Conservation (phyloP, 2,329 filamentous ascomycete genomes). For the Knufia fluminis region DNA sequence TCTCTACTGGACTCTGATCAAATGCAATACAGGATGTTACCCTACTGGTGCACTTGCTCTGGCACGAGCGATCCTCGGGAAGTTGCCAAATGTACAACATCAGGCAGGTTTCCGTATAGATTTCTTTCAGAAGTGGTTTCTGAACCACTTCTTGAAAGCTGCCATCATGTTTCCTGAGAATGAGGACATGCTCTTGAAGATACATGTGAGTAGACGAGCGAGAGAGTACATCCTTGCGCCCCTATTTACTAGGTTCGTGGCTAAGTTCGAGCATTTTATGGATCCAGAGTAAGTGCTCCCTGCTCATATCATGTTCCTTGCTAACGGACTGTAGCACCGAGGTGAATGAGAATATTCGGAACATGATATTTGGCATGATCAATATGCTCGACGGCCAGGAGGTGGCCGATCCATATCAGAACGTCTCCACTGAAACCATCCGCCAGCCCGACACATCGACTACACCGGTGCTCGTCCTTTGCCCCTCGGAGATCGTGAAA, state of each 20-base stretch:
- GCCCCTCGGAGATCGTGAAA: conserved; percentile 19
- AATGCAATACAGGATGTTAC: conserved; percentile 73
- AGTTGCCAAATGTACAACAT: conserved; percentile 59
- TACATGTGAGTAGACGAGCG: conserved; percentile 85
- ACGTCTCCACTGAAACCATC: not conserved
- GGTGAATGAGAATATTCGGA: conserved; percentile 2
- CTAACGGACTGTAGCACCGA: not conserved
- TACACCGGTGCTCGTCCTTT: conserved; percentile 11
- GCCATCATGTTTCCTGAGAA: conserved; percentile 80
- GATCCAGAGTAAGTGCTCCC: conserved; percentile 43
- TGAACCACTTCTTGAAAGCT: conserved; percentile 74
- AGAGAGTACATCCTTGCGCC: conserved; percentile 65
- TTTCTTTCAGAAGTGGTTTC: conserved; percentile 85
- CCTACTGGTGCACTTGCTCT: conserved; percentile 78
- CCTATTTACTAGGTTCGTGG: conserved; percentile 59
- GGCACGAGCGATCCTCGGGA: conserved; percentile 70
- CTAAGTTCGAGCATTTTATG: conserved; percentile 29
- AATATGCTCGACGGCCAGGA: conserved; percentile 13
- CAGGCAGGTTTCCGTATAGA: conserved; percentile 70
- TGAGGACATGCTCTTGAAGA: conserved; percentile 64
- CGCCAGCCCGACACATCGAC: conserved; percentile 2
- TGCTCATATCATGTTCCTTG: not conserved
- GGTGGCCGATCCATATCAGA: conserved; percentile 15
- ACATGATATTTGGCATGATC: conserved; percentile 12
- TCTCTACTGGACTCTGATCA: conserved; percentile 77